phyloP scores from a whole-genome alignment of 2,329 filamentous ascomycete species.

The Stagonosporopsis cucurbitacearum region DNA sequence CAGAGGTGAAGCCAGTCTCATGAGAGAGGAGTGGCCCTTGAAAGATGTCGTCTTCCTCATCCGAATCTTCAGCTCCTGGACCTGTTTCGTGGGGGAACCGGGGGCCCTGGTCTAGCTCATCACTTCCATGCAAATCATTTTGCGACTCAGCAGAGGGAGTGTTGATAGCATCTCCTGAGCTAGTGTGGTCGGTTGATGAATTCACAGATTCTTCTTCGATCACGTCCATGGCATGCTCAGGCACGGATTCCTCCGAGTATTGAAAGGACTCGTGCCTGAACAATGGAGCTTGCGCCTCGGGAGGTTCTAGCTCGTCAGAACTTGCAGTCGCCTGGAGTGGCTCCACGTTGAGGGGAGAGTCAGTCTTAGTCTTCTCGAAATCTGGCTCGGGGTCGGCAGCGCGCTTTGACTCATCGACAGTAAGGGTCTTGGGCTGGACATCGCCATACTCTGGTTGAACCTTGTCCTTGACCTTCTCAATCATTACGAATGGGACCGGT shows the following conservation, averaged over 20 bases:
- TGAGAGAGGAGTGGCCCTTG: constrained; percentile 30
- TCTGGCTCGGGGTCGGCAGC: constrained; percentile 33
- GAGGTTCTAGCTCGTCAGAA: constrained; percentile 28
- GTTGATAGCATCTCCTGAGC: constrained; percentile 24
- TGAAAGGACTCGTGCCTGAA: constrained; percentile 42
- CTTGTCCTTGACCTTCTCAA: constrained; percentile 31
- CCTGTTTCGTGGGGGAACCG: constrained; percentile 32
- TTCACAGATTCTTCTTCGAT: constrained; percentile 29
- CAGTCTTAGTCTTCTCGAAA: constrained; percentile 21
- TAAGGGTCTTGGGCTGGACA: constrained; percentile 19
- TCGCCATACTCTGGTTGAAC: constrained; percentile 29
- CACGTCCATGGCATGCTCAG: constrained; percentile 18
- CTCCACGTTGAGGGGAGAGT: constrained; percentile 21
- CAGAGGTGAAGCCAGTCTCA: constrained; percentile 20
- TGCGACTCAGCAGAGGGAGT: constrained; percentile 30
- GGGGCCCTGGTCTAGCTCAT: constrained; percentile 15
- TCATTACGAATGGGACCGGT: constrained; percentile 31
- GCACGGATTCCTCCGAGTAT: constrained; percentile 6
- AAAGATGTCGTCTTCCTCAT: constrained; percentile 14
- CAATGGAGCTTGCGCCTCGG: constrained; percentile 31
- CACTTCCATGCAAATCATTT: constrained; percentile 6
- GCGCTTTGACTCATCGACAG: constrained; percentile 25
- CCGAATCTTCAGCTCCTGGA: constrained; percentile 1
- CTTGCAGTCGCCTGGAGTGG: constrained; percentile 26
- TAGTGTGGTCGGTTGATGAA: constrained; percentile 30